phyloP scores from a whole-genome alignment of 208 protist genomes.

The Phytomonas sp. region DNA sequence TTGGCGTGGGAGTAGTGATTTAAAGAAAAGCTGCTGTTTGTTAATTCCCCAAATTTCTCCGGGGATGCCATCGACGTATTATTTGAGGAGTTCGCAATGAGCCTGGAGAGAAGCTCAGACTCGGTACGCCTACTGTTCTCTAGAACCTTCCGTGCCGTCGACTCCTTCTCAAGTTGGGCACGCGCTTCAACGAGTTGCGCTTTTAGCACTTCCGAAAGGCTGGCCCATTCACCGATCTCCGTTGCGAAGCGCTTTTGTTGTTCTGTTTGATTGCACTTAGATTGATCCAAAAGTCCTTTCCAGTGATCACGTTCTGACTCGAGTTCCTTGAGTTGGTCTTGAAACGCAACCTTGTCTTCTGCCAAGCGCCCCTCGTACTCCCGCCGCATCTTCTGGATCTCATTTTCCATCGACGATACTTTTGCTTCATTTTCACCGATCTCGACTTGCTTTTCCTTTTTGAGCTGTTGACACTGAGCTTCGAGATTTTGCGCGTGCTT shows the following conservation, averaged over 20 bases:
- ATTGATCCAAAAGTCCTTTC: constrained; percentile 8
- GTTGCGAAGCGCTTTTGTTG: not conserved
- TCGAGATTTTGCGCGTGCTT: not conserved
- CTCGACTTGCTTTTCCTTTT: not conserved
- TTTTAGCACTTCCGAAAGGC: not conserved
- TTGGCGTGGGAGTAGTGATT: not conserved
- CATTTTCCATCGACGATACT: not conserved
- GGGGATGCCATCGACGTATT: not conserved
- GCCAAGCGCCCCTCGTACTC: constrained; percentile 9
- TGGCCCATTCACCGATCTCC: constrained; percentile 3
- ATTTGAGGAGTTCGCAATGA: constrained; percentile 5
- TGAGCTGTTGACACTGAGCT: not conserved
- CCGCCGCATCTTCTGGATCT: constrained; percentile 10
- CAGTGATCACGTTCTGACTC: constrained; percentile 13
- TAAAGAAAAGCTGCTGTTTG: not conserved
- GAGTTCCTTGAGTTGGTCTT: constrained; percentile 18
- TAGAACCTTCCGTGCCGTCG: constrained; percentile 9
- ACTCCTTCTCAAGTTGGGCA: not conserved
- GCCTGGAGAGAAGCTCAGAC: constrained; percentile 14
- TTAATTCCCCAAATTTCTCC: not conserved
- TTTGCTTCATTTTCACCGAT: not conserved
- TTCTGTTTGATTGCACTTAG: not conserved
- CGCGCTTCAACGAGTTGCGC: not conserved
- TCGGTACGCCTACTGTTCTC: constrained; percentile 29
- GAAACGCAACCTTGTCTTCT: constrained; percentile 17